Conservation (phyloP, 257 asterid species). For the Gentiana macrophylla region DNA sequence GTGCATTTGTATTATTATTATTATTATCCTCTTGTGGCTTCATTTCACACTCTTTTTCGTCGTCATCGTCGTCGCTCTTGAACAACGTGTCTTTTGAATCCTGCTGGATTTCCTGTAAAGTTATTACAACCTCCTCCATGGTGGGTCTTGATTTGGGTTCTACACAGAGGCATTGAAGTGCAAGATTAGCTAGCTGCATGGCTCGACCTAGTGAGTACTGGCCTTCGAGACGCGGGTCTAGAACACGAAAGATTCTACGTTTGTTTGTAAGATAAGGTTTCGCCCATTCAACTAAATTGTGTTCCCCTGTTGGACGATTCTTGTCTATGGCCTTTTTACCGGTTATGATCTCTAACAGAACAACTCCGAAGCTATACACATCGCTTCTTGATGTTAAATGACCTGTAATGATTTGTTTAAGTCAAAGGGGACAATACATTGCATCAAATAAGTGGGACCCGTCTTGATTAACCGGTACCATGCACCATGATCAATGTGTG, state of each 20-base stretch:
- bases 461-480: too few relatives aligned
- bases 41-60: conserved; percentile 17
- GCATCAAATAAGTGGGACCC: neutral
- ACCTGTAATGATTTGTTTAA: conserved; percentile 25
- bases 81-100: conserved; percentile 26
- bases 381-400: conserved; percentile 83
- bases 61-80: conserved; percentile 7
- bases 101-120: conserved; percentile 48
- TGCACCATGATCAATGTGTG: too few relatives aligned
- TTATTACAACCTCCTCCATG: conserved; percentile 56
- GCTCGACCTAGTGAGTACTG: conserved; percentile 47
- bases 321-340: conserved; percentile 81
- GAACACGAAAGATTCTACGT: conserved; percentile 46
- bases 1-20: conserved; percentile 13
- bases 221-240: conserved; percentile 70
- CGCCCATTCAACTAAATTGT: conserved; percentile 78
- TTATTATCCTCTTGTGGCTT: conserved; percentile 20
- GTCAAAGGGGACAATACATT: neutral
- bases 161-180: conserved; percentile 52
- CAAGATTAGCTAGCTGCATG: conserved; percentile 47
- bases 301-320: conserved; percentile 74
- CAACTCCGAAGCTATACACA: conserved; percentile 84
- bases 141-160: conserved; percentile 62
- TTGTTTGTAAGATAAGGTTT: conserved; percentile 64
- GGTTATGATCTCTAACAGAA: conserved; percentile 57